A percentile compares a stretch with the other conserved stretches of the same genome.
Evolutionary conservation across 2,329 filamentous ascomycete species (phyloP).

Genomic region (Xylariaceae sp.): DNA sequence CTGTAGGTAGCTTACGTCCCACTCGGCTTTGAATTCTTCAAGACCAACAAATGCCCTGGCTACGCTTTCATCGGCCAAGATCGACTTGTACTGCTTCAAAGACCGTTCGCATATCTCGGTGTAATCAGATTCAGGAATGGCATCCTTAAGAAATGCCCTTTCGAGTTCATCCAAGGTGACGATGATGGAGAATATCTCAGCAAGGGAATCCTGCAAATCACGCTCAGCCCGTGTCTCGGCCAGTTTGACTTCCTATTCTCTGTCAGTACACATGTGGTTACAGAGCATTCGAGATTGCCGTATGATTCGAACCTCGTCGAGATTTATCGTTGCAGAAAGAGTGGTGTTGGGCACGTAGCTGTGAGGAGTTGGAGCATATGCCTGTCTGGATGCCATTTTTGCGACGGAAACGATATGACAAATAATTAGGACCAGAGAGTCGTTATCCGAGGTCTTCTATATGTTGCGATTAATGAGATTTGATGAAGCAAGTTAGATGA

Average conservation of each 20-base stretch:
- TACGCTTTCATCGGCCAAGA: slow-evolving; percentile 86
- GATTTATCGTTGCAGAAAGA: slow-evolving; percentile 83
- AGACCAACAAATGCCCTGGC: slow-evolving; percentile 80
- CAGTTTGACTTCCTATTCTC: slow-evolving; percentile 79
- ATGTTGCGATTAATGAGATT: neutral
- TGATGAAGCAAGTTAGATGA: neutral
- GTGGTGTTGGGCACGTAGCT: slow-evolving; percentile 85
- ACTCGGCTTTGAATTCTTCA: slow-evolving; percentile 85
- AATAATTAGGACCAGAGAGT: neutral
- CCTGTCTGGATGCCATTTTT: slow-evolving; percentile 55
- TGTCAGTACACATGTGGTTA: slow-evolving; percentile 5
- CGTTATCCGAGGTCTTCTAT: neutral
- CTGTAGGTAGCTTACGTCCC: slow-evolving; percentile 66
- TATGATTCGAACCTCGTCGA: slow-evolving; percentile 67
- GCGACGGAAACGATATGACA: slow-evolving; percentile 25
- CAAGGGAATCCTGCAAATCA: slow-evolving; percentile 91
- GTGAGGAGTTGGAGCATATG: slow-evolving; percentile 85
- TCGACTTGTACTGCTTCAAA: slow-evolving; percentile 94
- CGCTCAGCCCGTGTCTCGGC: slow-evolving; percentile 81
- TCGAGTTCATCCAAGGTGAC: slow-evolving; percentile 92
- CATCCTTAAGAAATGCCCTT: slow-evolving; percentile 94
- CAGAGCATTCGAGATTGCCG: neutral
- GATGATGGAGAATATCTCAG: slow-evolving; percentile 96
- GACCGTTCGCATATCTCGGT: slow-evolving; percentile 93
- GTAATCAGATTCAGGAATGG: slow-evolving; percentile 85